Percentiles rank a stretch among this genome's conserved stretches.
Conservation (phyloP, 805 yeast genomes). For the Candida gorgasii region DNA sequence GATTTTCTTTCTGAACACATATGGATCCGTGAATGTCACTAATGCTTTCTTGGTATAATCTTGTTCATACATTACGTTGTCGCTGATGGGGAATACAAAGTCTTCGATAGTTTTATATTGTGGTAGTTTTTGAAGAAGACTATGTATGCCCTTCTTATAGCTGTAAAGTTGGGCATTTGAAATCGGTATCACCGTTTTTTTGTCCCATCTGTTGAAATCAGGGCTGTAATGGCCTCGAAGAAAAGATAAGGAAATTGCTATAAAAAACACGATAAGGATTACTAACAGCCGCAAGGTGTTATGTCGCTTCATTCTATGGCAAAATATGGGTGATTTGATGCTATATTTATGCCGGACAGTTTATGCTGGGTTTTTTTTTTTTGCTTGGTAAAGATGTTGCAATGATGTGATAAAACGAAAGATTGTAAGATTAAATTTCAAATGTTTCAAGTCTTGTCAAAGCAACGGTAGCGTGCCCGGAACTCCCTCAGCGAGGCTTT, state of each 20-base stretch:
- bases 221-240: slow-evolving; percentile 4
- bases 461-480: neutral
- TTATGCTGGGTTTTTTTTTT: too few relatives aligned
- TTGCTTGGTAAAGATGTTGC: too few relatives aligned
- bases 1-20: slow-evolving; percentile 1
- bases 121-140: neutral
- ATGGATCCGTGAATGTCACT: slow-evolving; percentile 22
- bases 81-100: slow-evolving; percentile 13
- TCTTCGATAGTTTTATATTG: neutral
- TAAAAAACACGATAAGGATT: neutral
- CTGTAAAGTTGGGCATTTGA: slow-evolving; percentile 4
- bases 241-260: slow-evolving; percentile 5
- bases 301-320: slow-evolving; percentile 1
- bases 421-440: too few relatives aligned
- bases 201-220: slow-evolving; percentile 2
- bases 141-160: neutral
- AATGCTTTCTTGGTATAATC: slow-evolving; percentile 9
- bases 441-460: too few relatives aligned
- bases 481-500: neutral
- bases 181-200: slow-evolving; percentile 8
- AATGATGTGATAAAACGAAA: too few relatives aligned
- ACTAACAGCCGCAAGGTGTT: neutral
- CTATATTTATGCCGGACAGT: neutral
- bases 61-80: slow-evolving; percentile 9
- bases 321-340: too few relatives aligned